Base-by-base conservation (phyloP, 345 rosid species). In the Euphorbia lathyris region DNA sequence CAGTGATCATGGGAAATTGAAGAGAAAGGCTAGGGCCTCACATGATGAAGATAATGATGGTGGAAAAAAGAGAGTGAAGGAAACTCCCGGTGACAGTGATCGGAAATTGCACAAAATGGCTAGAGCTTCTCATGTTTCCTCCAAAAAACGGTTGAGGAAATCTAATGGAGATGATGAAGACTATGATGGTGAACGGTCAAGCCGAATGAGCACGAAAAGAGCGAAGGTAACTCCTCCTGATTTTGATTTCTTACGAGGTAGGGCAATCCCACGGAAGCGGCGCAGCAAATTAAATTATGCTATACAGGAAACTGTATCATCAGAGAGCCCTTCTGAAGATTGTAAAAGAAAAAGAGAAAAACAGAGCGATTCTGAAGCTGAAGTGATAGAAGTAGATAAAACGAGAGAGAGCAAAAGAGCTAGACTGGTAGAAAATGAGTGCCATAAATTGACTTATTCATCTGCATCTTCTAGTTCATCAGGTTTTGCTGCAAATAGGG, bases 321-420 rank as follows among this genome's bases (percentile, higher is more conserved):
- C 19, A 7, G 72, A 38, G 2, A 74, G 56, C 53, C 82, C 71
- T 26, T 67, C 73, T 65, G 81, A 79, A 47, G 78, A 70, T n/a
- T n/a, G n/a, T n/a, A 47, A 71, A 53, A 22, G 0, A 82, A 70
- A 70, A 52, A 51, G 0, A 72, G 7, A 7, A 34, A 34, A 7
- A 34, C n/a, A n/a, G n/a, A n/a, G n/a, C n/a, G n/a, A n/a, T n/a
- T n/a, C n/a, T n/a, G n/a, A n/a, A n/a, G n/a, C n/a, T n/a, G n/a
- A n/a, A n/a, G n/a, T n/a, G n/a, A n/a, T n/a, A 34, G 38, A 34
- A 34, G 38, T 2, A 34, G 38, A 34, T 34, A 85, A 58, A 48
- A 63, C 76, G 25, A 76, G 23, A 78, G 68, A 63, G 40, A 70
- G 58, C 60, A 63, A 30, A 30, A 67, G 73, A 56, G 47, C 45